A percentile compares a stretch with the other conserved stretches of the same genome.
Conservation (phyloP, 1,284 basidiomycete species). For the Puccinia polysora region DNA sequence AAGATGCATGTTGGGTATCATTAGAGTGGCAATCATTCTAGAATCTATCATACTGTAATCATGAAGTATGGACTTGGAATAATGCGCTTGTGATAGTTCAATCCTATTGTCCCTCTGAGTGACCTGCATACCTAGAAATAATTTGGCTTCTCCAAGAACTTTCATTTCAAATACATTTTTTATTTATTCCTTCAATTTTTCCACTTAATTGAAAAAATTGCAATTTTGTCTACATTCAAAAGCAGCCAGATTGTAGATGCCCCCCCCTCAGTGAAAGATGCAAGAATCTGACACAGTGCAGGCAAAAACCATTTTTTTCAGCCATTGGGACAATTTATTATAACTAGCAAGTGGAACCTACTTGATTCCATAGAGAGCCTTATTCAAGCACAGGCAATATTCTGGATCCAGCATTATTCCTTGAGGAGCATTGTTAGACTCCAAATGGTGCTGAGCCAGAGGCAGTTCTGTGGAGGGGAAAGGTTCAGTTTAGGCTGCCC, state of each 20-base stretch:
- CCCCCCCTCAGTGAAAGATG: neutral
- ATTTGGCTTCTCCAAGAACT: neutral
- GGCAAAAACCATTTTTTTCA: neutral
- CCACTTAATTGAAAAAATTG: neutral
- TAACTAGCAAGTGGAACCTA: slow-evolving; percentile 1
- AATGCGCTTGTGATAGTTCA: neutral
- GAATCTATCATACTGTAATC: neutral
- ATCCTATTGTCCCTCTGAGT: neutral
- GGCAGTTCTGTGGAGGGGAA: no score
- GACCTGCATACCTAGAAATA: neutral
- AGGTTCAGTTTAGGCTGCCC: no score
- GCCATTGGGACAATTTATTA: neutral
- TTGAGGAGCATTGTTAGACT: no score
- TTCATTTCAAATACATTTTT: neutral
- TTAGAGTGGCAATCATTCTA: neutral
- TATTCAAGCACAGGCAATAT: neutral
- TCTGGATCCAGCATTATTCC: neutral
- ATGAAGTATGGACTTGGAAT: neutral
- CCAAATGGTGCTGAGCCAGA: no score
- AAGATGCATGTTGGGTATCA: neutral
- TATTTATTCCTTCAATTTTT: neutral
- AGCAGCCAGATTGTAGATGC: neutral
- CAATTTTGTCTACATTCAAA: neutral
- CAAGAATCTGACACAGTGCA: neutral
- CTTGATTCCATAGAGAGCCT: slow-evolving; percentile 11